Conservation (phyloP, 768 basidiomycete species). For the Auricularia sp. region DNA sequence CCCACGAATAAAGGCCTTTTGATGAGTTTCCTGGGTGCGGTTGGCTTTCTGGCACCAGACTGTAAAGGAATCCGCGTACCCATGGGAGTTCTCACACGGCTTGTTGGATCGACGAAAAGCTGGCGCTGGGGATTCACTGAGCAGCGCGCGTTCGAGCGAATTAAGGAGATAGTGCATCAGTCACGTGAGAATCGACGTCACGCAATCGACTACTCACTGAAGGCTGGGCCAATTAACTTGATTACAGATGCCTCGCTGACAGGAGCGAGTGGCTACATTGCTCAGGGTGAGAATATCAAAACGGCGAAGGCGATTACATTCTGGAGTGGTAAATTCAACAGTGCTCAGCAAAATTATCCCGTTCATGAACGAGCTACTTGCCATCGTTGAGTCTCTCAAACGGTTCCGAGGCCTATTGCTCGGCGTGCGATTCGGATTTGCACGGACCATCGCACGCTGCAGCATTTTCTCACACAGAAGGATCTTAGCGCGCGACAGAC, state of each 20-base stretch:
- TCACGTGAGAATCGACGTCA: slow-evolving; percentile 13
- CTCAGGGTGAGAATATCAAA: too few relatives aligned
- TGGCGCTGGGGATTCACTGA: slow-evolving; percentile 23
- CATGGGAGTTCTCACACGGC: slow-evolving; percentile 24
- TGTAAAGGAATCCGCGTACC: slow-evolving; percentile 25
- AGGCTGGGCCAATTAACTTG: slow-evolving; percentile 18
- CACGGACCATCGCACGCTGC: too few relatives aligned
- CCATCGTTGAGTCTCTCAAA: too few relatives aligned
- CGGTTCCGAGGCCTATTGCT: too few relatives aligned
- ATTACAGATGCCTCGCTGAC: slow-evolving; percentile 16
- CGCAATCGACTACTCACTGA: slow-evolving; percentile 10
- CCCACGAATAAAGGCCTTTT: slow-evolving; percentile 22
- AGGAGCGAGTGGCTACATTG: too few relatives aligned
- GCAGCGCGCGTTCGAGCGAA: slow-evolving; percentile 23
- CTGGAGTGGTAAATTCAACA: too few relatives aligned
- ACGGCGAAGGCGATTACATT: too few relatives aligned
- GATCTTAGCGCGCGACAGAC: too few relatives aligned
- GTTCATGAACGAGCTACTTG: too few relatives aligned
- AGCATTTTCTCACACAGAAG: too few relatives aligned
- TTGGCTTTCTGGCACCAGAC: slow-evolving; percentile 29
- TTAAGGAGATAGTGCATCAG: slow-evolving; percentile 16
- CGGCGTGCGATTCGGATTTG: too few relatives aligned
- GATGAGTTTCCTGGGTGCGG: slow-evolving; percentile 26
- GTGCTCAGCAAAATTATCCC: too few relatives aligned
- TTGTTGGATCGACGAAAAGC: slow-evolving; percentile 8